Evolutionary conservation across 1,139 yeast species (phyloP), one percentile per base, ranked within the genome.

Genomic region (Geotrichum australiense): DNA sequence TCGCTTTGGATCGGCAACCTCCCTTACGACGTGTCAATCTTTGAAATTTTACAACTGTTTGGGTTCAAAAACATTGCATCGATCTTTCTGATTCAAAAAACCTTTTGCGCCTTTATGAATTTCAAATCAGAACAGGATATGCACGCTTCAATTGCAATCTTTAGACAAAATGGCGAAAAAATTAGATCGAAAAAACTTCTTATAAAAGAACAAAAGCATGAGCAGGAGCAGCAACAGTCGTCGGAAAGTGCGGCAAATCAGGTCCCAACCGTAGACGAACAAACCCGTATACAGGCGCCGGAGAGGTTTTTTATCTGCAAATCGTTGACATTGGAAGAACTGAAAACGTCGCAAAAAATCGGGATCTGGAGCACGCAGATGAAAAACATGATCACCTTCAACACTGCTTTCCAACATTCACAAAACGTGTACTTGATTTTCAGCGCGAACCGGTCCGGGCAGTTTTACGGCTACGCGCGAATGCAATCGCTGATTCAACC

Each of bases 1-100:
- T 65, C 70, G 1, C 50, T 65, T 11, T 65, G 70, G 70, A 69
- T 66, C 3, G 70, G 70, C 5, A 65, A 65, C 42, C 50, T 65
- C 12, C 66, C 70, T 7, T 50, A 54, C 7, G 52, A 50, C 37
- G 57, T 66, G 12, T 53, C 59, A 4, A 53, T 65, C 21, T 49
- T 50, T 14, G 67, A 65, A 42, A 53, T 65, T 30, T 52, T 65
- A 36, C 48, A 48, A 25, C 47, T 63, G 31, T 66, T 65, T 47
- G 68, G 66, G 5, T 56, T 65, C 20, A 53, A 58, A 15, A 57
- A 57, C 7, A 56, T 65, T 27, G 60, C 56, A 37, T 61, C 66
- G 36, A 57, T 65, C 27, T 64, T 65, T 42, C 47, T 65, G 45
- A 65, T 65, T 38, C 60, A 62, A 41, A 52, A 61, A 12, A 63